These are phyloP conservation scores for Curvularia eragrostidis DNA, from an alignment of 2,329 filamentous ascomycete genomes.

Conservation along the genomic window DNA sequence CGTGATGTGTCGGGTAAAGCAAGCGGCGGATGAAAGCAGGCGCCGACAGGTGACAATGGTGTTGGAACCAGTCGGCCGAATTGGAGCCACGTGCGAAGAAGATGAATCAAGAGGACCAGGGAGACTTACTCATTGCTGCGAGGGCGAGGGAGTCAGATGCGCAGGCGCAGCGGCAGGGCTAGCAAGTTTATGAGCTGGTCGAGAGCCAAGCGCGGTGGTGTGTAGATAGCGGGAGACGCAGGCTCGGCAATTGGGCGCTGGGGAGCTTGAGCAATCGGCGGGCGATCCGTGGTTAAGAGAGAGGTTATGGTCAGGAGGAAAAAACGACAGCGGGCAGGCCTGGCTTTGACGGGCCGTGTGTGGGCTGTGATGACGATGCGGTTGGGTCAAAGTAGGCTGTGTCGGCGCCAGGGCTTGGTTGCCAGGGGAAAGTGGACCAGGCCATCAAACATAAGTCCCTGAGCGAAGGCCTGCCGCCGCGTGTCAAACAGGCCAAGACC, in stretches of 20 bases:
- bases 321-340: neutral
- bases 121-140: slow-evolving; percentile 30
- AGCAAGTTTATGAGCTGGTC: slow-evolving; percentile 22
- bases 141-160: slow-evolving; percentile 12
- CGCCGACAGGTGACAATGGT: slow-evolving; percentile 10
- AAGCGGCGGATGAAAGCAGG: slow-evolving; percentile 4
- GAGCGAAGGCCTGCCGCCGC: neutral
- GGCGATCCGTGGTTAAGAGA: neutral
- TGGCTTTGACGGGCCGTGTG: neutral
- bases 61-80: slow-evolving; percentile 12
- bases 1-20: slow-evolving; percentile 3
- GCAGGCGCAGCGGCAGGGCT: slow-evolving; percentile 13
- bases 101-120: slow-evolving; percentile 15
- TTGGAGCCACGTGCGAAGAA: slow-evolving; percentile 11
- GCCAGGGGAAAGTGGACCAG: neutral
- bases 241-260: slow-evolving; percentile 10
- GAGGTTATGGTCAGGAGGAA: neutral
- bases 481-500: neutral
- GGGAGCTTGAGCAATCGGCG: neutral
- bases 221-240: slow-evolving; percentile 2
- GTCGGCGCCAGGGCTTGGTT: neutral
- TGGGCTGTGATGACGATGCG: neutral
- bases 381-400: neutral
- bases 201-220: slow-evolving; percentile 15
- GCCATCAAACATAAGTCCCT: neutral